Percentiles rank a stretch among this genome's conserved stretches.
Evolutionary conservation across 352 stramenopile species (phyloP).

Genomic region (Phytophthora ramorum): DNA sequence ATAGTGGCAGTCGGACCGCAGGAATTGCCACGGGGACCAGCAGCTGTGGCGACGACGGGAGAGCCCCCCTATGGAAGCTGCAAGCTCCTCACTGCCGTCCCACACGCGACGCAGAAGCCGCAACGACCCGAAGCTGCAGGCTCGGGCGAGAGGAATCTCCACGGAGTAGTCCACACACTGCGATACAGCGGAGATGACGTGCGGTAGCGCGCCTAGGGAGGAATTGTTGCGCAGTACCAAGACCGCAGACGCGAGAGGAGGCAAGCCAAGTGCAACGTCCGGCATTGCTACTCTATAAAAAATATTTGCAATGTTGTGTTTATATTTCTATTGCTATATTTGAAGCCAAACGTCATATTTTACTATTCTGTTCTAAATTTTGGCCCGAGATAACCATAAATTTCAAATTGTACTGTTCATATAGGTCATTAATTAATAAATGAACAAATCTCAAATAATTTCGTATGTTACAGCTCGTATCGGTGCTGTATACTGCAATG

Average conservation of each 20-base stretch:
- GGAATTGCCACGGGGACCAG: constrained; percentile 25
- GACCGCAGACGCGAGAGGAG: constrained; percentile 14
- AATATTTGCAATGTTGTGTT: too few relatives aligned
- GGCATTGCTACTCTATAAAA: too few relatives aligned
- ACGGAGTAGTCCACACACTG: constrained; percentile 33
- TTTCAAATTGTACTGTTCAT: too few relatives aligned
- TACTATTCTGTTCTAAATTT: too few relatives aligned
- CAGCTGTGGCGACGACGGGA: neutral
- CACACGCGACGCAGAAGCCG: constrained; percentile 28
- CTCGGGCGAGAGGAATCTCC: constrained; percentile 20
- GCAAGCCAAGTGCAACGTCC: too few relatives aligned
- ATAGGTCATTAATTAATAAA: too few relatives aligned
- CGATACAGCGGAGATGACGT: constrained; percentile 29
- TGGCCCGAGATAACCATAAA: too few relatives aligned
- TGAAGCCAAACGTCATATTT: too few relatives aligned
- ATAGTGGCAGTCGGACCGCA: constrained; percentile 28
- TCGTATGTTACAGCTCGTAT: too few relatives aligned
- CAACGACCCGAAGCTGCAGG: constrained; percentile 24
- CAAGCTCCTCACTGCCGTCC: constrained; percentile 21
- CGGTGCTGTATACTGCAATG: too few relatives aligned
- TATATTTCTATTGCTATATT: too few relatives aligned
- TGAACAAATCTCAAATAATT: too few relatives aligned
- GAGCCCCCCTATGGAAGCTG: neutral
- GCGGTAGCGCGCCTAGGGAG: constrained; percentile 22
- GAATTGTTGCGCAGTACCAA: constrained; percentile 20